Conservation (phyloP, 495 filamentous ascomycete genomes). For the Penicillium pulvis region DNA sequence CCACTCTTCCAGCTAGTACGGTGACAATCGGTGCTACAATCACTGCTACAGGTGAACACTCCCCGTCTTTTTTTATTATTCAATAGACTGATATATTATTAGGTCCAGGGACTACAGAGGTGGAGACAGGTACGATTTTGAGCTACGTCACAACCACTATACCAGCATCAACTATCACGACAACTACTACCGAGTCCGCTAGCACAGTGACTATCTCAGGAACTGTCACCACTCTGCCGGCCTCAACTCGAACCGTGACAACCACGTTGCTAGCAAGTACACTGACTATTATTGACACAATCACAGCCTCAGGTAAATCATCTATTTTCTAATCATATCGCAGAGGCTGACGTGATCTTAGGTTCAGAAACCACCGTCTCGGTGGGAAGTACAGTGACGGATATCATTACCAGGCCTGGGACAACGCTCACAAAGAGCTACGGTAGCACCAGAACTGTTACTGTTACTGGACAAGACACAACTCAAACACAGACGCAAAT, state of each 20-base stretch:
- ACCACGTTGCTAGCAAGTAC: conserved; percentile 1
- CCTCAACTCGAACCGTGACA: conserved; percentile 1
- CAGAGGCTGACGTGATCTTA: background rate
- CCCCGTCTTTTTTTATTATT: background rate
- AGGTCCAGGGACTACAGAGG: background rate
- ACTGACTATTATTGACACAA: conserved; percentile 4
- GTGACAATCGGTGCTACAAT: background rate
- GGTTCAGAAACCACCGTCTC: background rate
- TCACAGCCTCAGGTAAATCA: background rate
- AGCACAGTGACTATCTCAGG: conserved; percentile 7
- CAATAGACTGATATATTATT: background rate
- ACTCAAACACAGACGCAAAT: conserved; percentile 13
- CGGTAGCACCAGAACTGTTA: conserved; percentile 22
- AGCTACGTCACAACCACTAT: conserved; percentile 1
- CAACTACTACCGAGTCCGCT: background rate
- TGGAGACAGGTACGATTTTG: background rate
- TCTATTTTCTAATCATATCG: background rate
- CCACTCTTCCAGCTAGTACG: background rate
- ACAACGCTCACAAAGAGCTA: conserved; percentile 13
- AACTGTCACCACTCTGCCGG: conserved; percentile 3
- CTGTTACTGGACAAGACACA: conserved; percentile 14
- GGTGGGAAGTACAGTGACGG: conserved; percentile 16
- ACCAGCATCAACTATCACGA: conserved; percentile 7
- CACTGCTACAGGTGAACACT: background rate
- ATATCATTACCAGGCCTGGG: conserved; percentile 10